Conservation (phyloP, 2,329 filamentous ascomycete species). For the Colletotrichum incanum region DNA sequence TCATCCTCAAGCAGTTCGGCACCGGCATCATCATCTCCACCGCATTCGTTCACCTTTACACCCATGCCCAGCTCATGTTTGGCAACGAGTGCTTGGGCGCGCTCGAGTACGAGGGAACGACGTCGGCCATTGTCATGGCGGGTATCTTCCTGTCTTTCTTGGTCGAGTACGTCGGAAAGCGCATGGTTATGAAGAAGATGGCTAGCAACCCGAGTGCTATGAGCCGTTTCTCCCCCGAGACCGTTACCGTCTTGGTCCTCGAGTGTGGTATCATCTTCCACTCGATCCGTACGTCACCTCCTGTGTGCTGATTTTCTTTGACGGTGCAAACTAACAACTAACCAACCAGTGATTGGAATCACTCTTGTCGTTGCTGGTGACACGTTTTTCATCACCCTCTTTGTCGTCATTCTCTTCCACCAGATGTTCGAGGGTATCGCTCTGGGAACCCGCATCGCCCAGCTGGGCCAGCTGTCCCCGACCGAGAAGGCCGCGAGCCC, state of each 20-base stretch:
- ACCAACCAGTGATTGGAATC: constrained; percentile 70
- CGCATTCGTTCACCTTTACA: constrained; percentile 80
- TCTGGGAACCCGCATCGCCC: constrained; percentile 79
- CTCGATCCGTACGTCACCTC: constrained; percentile 70
- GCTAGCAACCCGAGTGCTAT: constrained; percentile 47
- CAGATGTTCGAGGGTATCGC: constrained; percentile 86
- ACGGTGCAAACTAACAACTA: constrained; percentile 34
- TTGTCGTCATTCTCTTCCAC: constrained; percentile 81
- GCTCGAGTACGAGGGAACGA: constrained; percentile 78
- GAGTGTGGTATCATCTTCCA: constrained; percentile 84
- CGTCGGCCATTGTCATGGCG: constrained; percentile 81
- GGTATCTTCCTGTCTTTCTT: constrained; percentile 82
- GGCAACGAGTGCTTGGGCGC: constrained; percentile 77
- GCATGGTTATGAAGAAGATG: constrained; percentile 62
- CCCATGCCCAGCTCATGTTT: constrained; percentile 82
- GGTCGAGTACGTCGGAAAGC: constrained; percentile 77
- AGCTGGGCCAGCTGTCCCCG: constrained; percentile 59
- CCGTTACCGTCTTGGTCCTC: constrained; percentile 77
- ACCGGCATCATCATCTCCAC: constrained; percentile 82
- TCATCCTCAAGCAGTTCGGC: constrained; percentile 80
- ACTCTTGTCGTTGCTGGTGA: constrained; percentile 75
- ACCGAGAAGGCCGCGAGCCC: constrained; percentile 22
- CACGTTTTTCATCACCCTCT: constrained; percentile 70
- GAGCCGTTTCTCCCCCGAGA: constrained; percentile 57
- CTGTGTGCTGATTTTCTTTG: constrained; percentile 6